Evolutionary conservation across 495 filamentous ascomycete genomes (phyloP).

Genomic region (Neurospora sp.): DNA sequence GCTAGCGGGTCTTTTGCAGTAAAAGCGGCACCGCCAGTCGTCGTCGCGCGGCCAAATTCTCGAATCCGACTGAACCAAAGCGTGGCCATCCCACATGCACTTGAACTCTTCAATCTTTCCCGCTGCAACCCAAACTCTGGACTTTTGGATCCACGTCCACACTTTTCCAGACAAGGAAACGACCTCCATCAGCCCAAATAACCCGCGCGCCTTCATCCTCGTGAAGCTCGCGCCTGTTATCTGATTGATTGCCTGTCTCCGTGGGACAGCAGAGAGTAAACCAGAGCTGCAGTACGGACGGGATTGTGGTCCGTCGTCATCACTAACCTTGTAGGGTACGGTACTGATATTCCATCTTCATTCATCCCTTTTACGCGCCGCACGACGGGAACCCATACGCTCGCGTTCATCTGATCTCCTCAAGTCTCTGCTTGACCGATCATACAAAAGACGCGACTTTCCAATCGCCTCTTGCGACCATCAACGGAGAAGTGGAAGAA

Average conservation of each 20-base stretch:
- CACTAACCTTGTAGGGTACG: neutral
- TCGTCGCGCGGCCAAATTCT: neutral
- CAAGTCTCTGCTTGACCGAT: neutral
- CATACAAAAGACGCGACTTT: neutral
- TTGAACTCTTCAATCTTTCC: neutral
- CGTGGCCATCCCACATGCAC: neutral
- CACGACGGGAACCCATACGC: neutral
- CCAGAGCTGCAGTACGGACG: neutral
- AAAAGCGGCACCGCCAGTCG: neutral
- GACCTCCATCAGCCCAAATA: neutral
- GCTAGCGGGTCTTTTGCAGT: neutral
- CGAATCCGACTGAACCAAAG: neutral
- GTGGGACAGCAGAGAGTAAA: neutral
- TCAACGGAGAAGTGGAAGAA: neutral
- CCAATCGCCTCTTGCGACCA: neutral
- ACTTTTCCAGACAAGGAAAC: neutral
- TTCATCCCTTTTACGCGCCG: neutral
- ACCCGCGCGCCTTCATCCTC: neutral
- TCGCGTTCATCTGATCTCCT: neutral
- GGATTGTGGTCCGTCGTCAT: neutral
- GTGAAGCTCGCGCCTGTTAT: neutral
- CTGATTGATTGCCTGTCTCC: neutral
- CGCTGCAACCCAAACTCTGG: neutral
- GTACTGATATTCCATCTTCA: neutral
- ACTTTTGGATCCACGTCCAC: neutral